phyloP scores from a whole-genome alignment of 2,329 filamentous ascomycete species.

The Colletotrichum sp. region DNA sequence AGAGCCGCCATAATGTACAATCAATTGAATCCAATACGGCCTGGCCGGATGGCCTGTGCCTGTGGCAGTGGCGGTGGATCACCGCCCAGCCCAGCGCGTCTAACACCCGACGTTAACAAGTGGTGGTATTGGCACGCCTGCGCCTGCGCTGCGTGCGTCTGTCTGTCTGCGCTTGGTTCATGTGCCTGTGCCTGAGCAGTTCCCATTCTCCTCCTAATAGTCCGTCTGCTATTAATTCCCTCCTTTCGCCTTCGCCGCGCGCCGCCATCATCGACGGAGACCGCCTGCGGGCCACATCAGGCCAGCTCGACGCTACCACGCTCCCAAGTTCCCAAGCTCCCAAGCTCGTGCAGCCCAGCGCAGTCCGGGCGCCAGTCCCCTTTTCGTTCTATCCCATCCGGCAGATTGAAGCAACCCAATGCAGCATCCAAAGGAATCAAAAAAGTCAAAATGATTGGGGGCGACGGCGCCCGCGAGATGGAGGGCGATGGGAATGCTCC shows the following conservation, averaged over 20 bases:
- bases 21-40: background rate
- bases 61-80: background rate
- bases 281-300: background rate
- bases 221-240: background rate
- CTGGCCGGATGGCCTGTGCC: slow-evolving; percentile 15
- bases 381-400: background rate
- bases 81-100: background rate
- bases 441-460: background rate
- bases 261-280: background rate
- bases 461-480: background rate
- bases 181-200: background rate
- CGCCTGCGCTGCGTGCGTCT: background rate
- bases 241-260: background rate
- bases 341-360: background rate
- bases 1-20: background rate
- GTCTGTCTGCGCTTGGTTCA: background rate
- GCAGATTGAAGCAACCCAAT: background rate
- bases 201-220: slow-evolving; percentile 3
- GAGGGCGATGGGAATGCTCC: background rate
- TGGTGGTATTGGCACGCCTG: background rate
- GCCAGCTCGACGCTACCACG: background rate
- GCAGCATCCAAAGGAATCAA: background rate
- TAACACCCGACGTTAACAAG: background rate
- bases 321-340: background rate
- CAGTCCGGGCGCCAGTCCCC: background rate